Conservation (phyloP, 805 yeast genomes). For the Candida suzukii region DNA sequence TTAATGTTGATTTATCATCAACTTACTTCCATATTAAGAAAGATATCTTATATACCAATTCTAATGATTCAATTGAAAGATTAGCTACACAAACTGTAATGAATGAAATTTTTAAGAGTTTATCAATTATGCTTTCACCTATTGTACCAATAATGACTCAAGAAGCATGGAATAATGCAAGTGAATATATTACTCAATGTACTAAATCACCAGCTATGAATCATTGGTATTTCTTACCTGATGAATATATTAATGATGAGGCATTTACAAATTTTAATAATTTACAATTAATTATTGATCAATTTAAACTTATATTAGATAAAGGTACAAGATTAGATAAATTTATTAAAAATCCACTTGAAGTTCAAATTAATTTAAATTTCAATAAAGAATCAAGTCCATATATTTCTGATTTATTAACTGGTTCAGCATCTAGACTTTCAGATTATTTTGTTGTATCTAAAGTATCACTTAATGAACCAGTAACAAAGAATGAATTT, state of each 20-base stretch:
- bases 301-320: conserved; percentile 47
- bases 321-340: conserved; percentile 44
- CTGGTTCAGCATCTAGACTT: conserved; percentile 34
- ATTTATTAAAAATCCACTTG: conserved; percentile 51
- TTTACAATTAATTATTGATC: conserved; percentile 42
- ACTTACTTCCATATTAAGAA: conserved; percentile 82
- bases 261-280: conserved; percentile 37
- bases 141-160: conserved; percentile 79
- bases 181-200: conserved; percentile 21
- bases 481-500: neutral
- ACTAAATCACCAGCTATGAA: conserved; percentile 39
- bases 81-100: conserved; percentile 61
- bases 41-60: conserved; percentile 77
- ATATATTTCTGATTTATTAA: conserved; percentile 10
- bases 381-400: conserved; percentile 9
- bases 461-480: conserved; percentile 33
- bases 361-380: conserved; percentile 38
- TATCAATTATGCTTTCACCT: conserved; percentile 69
- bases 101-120: conserved; percentile 47
- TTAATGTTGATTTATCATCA: conserved; percentile 73
- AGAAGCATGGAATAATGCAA: conserved; percentile 73
- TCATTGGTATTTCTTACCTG: conserved; percentile 35
- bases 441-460: conserved; percentile 62
- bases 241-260: conserved; percentile 24
- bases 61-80: conserved; percentile 38